Percentiles rank a stretch among this genome's conserved stretches.
phyloP scores from a whole-genome alignment of 306 rosid species.

The Gleditsia sinensis region DNA sequence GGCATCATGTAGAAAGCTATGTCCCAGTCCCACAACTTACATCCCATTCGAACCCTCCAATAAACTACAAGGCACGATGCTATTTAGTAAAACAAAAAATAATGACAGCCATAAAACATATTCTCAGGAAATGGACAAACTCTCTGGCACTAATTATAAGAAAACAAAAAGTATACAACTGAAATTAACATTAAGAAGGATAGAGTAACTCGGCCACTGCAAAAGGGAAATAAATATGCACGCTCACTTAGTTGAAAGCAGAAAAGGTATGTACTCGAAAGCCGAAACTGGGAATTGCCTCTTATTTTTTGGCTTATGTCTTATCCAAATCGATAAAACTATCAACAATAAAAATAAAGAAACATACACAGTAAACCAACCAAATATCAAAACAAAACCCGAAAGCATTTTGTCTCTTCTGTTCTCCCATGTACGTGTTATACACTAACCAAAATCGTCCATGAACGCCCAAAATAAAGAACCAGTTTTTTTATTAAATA shows the following conservation, averaged over 20 bases:
- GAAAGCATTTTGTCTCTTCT: neutral
- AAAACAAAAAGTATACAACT: neutral
- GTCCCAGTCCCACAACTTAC: conserved; percentile 8
- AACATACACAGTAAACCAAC: neutral
- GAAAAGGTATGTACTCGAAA: neutral
- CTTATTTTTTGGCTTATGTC: neutral
- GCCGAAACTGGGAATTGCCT: neutral
- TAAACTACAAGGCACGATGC: neutral
- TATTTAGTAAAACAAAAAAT: neutral
- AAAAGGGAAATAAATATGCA: neutral
- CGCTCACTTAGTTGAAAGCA: conserved; percentile 28
- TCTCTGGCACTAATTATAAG: neutral
- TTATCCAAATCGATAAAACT: conserved; percentile 18
- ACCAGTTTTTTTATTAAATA: neutral
- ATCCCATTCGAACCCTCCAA: neutral
- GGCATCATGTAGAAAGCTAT: neutral
- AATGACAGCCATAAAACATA: neutral
- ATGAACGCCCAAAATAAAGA: conserved; percentile 3
- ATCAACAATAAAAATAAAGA: neutral
- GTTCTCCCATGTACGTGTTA: neutral
- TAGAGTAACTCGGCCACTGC: neutral
- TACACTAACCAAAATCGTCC: neutral
- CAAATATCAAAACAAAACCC: neutral
- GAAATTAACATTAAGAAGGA: neutral
- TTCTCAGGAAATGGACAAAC: neutral